A percentile compares a stretch with the other conserved stretches of the same genome.
These are phyloP conservation scores for Bruguiera gymnorhiza DNA, from an alignment of 345 rosid genomes.

Conservation along the genomic window DNA sequence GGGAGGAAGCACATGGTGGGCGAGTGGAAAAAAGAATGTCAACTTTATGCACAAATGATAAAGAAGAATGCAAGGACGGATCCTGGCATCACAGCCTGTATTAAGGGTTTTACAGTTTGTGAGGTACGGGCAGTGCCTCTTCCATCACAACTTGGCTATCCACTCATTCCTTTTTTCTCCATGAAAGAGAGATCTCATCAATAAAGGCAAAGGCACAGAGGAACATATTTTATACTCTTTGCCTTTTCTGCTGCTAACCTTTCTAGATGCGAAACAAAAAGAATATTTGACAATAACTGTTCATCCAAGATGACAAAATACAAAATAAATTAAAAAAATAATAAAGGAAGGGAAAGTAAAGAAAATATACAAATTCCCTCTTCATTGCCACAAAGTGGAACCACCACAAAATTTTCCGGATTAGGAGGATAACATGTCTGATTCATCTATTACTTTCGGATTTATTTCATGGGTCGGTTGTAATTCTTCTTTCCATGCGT, in stretches of 20 bases:
- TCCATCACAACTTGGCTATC: not conserved
- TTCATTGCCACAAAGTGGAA: no score
- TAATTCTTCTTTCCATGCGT: no score
- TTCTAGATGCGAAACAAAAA: not conserved
- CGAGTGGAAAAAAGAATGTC: conserved; percentile 28
- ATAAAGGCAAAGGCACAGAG: not conserved
- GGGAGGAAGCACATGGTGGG: not conserved
- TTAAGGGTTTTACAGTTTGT: not conserved
- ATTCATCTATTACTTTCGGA: no score
- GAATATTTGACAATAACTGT: no score
- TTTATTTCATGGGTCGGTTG: no score
- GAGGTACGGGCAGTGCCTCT: not conserved
- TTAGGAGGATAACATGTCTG: no score
- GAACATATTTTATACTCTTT: not conserved
- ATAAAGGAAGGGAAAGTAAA: no score
- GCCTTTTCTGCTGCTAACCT: not conserved
- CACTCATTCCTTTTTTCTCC: no score
- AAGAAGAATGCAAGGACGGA: conserved; percentile 38
- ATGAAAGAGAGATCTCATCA: not conserved
- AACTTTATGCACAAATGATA: conserved; percentile 16
- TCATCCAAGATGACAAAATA: no score
- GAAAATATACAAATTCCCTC: no score
- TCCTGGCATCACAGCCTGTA: conserved; percentile 38
- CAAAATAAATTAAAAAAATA: no score
- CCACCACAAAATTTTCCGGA: no score